Evolutionary conservation across 106 monocot species (phyloP), one percentile per base, ranked within the genome.

Genomic region (Acanthochlamys bracteata): DNA sequence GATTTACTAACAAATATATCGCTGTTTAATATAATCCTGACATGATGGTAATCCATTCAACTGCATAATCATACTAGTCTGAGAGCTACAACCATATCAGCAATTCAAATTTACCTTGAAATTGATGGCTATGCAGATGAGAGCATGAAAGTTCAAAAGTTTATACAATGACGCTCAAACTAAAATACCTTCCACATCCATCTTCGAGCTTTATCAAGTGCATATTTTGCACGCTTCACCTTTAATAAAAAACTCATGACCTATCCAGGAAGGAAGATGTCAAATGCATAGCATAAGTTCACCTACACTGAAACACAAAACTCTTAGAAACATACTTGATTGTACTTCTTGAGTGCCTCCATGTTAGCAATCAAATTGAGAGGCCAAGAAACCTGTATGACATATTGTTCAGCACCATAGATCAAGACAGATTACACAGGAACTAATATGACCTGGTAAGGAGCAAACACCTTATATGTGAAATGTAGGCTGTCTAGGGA

Each of bases 141-240:
- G n/a, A 13, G 43, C 43, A 43, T 43, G 43, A 43, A 13, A 43
- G 13, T 8, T 43, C 7, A 43, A 43, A 43, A 43, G 43, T 7
- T 8, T 43, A 43, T 43, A n/a, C 13, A 13, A 43, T 43, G 43
- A 43, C 13, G 13, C 13, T 43, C 43, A 43, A 8, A 43, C 13
- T 43, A 13, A 43, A 7, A 43, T 41, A 96, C 95, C 87, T 96
- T 96, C 90, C 95, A 90, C 87, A 84, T 96, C 95, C 87, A 90
- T 56, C 71, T 90, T 47, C 90, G 84, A 66, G 82, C 70, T 84
- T 96, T 90, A 66, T 90, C 90, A 66, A 96, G 82, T 39, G 84
- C 79, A 80, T 74, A 88, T 64, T 96, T 96, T 74, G 90, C 95
- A 63, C 78, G 84, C 69, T 90, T 96, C 63, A 96, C 84, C 66